Conservation (phyloP, 495 filamentous ascomycete genomes). For the Xylaria nigripes region DNA sequence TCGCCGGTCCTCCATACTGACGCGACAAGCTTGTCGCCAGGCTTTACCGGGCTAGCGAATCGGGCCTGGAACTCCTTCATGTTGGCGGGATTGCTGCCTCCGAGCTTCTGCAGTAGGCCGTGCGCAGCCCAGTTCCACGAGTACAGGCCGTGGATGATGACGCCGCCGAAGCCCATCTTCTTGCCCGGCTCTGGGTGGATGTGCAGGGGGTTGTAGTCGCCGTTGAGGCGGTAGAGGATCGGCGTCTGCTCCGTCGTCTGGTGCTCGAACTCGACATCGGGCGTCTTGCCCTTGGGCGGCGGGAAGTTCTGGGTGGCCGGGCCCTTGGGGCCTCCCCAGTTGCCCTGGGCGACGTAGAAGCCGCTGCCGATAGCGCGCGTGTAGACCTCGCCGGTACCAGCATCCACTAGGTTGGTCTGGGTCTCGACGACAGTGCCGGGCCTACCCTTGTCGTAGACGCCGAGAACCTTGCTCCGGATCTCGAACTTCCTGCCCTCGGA, state of each 20-base stretch:
- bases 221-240: slow-evolving; percentile 73
- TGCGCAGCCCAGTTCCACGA: slow-evolving; percentile 78
- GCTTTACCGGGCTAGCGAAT: slow-evolving; percentile 75
- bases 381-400: slow-evolving; percentile 61
- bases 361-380: slow-evolving; percentile 55
- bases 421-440: slow-evolving; percentile 75
- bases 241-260: slow-evolving; percentile 64
- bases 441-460: slow-evolving; percentile 89
- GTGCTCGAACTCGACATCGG: slow-evolving; percentile 63
- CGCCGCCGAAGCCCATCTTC: slow-evolving; percentile 85
- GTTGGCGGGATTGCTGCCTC: slow-evolving; percentile 67
- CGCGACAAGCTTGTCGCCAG: slow-evolving; percentile 61
- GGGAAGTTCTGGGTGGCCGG: slow-evolving; percentile 67
- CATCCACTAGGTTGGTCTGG: slow-evolving; percentile 68
- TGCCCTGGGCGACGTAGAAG: slow-evolving; percentile 78
- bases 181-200: slow-evolving; percentile 72
- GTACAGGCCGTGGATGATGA: slow-evolving; percentile 82
- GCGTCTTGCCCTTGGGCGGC: slow-evolving; percentile 59
- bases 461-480: slow-evolving; percentile 68
- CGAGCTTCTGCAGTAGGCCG: slow-evolving; percentile 61
- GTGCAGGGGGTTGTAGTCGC: slow-evolving; percentile 88
- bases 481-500: slow-evolving; percentile 68
- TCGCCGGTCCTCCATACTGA: slow-evolving; percentile 59
- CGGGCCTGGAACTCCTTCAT: slow-evolving; percentile 80
- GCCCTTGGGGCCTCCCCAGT: slow-evolving; percentile 87